Conservation (phyloP, 495 filamentous ascomycete species). For the Daldinia vernicosa region DNA sequence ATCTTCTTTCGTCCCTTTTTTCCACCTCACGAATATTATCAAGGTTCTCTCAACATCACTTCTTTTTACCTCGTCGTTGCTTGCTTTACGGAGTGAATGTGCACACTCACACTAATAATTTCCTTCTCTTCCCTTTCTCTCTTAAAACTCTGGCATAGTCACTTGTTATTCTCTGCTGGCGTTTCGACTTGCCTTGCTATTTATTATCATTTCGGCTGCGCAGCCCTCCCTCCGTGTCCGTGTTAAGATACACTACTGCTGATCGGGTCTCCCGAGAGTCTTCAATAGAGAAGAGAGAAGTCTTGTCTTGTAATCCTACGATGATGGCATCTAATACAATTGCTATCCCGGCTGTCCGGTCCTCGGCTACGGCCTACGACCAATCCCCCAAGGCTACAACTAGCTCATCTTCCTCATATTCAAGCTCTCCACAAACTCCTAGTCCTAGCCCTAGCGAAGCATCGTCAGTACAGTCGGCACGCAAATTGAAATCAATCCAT, state of each 20-base stretch:
- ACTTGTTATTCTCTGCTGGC: slow-evolving; percentile 19
- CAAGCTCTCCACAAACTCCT: slow-evolving; percentile 60
- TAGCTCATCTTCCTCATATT: slow-evolving; percentile 64
- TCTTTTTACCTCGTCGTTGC: slow-evolving; percentile 24
- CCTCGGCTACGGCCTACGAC: slow-evolving; percentile 47
- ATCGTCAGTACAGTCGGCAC: slow-evolving; percentile 47
- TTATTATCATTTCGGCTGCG: slow-evolving; percentile 16
- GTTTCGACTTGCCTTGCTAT: slow-evolving; percentile 20
- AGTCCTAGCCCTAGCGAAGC: slow-evolving; percentile 46
- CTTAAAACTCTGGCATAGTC: slow-evolving; percentile 22
- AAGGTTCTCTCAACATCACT: slow-evolving; percentile 34
- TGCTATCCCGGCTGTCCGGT: slow-evolving; percentile 57
- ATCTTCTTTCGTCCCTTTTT: slow-evolving; percentile 31
- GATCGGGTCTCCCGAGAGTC: slow-evolving; percentile 5
- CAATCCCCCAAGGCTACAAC: slow-evolving; percentile 51
- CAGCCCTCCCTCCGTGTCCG: neutral
- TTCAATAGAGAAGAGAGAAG: slow-evolving; percentile 7
- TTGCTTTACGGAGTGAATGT: slow-evolving; percentile 11
- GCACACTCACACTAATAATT: slow-evolving; percentile 1
- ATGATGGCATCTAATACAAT: slow-evolving; percentile 61
- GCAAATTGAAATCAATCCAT: slow-evolving; percentile 57
- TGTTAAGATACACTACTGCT: slow-evolving; percentile 22
- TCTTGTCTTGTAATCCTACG: neutral
- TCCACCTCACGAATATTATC: slow-evolving; percentile 33
- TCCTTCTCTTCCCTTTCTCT: slow-evolving; percentile 15